Percentiles rank a stretch among this genome's conserved stretches.
Conservation (phyloP, 2,329 filamentous ascomycete species). For the Pyricularia grisea region DNA sequence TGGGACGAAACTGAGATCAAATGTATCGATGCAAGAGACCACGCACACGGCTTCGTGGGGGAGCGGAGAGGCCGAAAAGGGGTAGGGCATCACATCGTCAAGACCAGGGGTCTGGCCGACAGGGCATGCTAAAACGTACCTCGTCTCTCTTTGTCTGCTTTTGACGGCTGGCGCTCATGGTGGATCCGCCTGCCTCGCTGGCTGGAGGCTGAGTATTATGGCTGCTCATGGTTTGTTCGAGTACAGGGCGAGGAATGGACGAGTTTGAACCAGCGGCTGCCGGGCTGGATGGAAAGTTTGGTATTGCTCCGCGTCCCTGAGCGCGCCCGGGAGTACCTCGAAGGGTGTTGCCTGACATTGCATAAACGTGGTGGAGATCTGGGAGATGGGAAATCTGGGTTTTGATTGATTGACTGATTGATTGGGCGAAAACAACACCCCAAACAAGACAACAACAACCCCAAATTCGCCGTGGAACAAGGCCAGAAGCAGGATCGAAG, state of each 20-base stretch:
- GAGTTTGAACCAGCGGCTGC: constrained; percentile 32
- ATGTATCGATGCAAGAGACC: background rate
- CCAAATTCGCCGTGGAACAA: background rate
- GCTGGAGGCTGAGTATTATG: constrained; percentile 25
- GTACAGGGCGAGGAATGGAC: constrained; percentile 63
- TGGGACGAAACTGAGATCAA: background rate
- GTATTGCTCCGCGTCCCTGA: constrained; percentile 47
- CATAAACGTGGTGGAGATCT: constrained; percentile 15
- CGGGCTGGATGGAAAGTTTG: constrained; percentile 50
- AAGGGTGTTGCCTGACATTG: constrained; percentile 53
- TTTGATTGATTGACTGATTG: background rate
- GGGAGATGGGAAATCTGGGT: background rate
- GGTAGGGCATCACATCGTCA: background rate
- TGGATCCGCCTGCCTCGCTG: constrained; percentile 53
- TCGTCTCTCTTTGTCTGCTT: constrained; percentile 98
- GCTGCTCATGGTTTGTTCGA: constrained; percentile 41
- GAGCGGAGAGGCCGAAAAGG: background rate
- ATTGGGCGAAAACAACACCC: background rate
- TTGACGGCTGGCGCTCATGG: constrained; percentile 85
- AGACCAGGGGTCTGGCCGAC: constrained; percentile 7
- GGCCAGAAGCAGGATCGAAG: background rate
- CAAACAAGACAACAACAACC: background rate
- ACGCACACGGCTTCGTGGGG: background rate
- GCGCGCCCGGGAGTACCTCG: constrained; percentile 59
- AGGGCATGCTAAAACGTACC: constrained; percentile 47